Base-by-base conservation (phyloP, 2,329 filamentous ascomycete genomes). In the Alternaria triticina region DNA sequence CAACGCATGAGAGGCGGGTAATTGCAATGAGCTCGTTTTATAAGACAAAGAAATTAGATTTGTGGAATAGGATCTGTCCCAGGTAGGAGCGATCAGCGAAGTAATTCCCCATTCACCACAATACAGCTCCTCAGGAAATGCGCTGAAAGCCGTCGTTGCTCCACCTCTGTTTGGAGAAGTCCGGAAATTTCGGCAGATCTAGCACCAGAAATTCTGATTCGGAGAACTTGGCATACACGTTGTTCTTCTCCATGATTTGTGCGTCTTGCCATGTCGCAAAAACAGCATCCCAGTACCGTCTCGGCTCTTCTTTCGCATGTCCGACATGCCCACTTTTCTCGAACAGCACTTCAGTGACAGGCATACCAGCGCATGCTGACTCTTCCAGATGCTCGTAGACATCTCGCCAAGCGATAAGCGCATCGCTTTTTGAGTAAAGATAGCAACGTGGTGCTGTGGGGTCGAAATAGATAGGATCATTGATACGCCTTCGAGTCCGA, bases 251-350 rank as follows among this genome's bases (percentile, higher is more conserved):
- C 23, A 17, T 36, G 10, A 23, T 23, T 28, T 47, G 36, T 28
- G 54, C 46, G n/a, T 58, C 33, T 11, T 56, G 59, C 73, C 73
- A 74, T 13, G 68, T 70, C 25, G 54, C 59, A 4, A 59, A 54
- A 5, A 81, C 67, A 22, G 72, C 69, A 33, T 65, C 56, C 88
- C 88, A 90, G 71, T 90, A 90, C 68, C 85, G 77, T 45, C 83
- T 82, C 0, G 85, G 83, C 55, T 87, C 83, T 70, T 81, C 71
- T 17, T 84, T 81, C 81, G 89, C 86, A 68, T 90, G 87, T 1
- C 84, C 86, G 10, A 89, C 88, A 73, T 90, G 88, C 0, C 82
- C 80, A 27, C 84, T 87, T 1, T 83, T 84, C 27, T 86, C 81
- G 64, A 90, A 90, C 33, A 85, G 67, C 60, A 86, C 83, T 11